phyloP scores from a whole-genome alignment of 352 stramenopile species.

The Pythium phragmiticola region DNA sequence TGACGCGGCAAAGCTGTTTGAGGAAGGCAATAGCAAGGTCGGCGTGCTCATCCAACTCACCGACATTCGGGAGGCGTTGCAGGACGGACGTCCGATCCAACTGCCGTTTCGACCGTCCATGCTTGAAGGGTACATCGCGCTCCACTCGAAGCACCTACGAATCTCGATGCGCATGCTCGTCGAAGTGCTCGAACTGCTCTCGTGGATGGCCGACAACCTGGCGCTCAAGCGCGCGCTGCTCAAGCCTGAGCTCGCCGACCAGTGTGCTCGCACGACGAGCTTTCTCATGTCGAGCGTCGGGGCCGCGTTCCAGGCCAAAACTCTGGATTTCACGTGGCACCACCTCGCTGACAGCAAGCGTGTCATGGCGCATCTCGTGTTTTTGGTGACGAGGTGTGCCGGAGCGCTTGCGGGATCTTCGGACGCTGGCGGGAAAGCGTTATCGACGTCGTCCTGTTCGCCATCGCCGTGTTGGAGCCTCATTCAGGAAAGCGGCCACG shows the following conservation, averaged over 20 bases:
- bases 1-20: constrained; percentile 67
- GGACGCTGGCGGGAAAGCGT: background rate
- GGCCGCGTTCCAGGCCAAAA: constrained; percentile 38
- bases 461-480: constrained; percentile 70
- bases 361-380: constrained; percentile 55
- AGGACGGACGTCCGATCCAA: constrained; percentile 23
- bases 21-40: constrained; percentile 65
- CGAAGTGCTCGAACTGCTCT: constrained; percentile 61
- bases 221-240: constrained; percentile 47
- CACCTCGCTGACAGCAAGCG: constrained; percentile 57
- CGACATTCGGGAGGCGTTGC: constrained; percentile 48
- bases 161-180: constrained; percentile 61
- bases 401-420: constrained; percentile 15
- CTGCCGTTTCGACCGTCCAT: constrained; percentile 32
- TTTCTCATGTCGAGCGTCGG: constrained; percentile 55
- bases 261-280: constrained; percentile 58
- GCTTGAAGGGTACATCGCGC: constrained; percentile 44
- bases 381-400: constrained; percentile 59
- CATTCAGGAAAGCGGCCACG: constrained; percentile 40
- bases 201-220: constrained; percentile 56
- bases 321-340: constrained; percentile 50
- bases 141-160: constrained; percentile 70
- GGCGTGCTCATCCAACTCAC: constrained; percentile 56
- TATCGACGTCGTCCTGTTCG: constrained; percentile 11
- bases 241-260: constrained; percentile 57